Evolutionary conservation across 164 flowering plant genomes (phyloP), one percentile per base, ranked within the genome.

Genomic region (Hamamelis virginiana): DNA sequence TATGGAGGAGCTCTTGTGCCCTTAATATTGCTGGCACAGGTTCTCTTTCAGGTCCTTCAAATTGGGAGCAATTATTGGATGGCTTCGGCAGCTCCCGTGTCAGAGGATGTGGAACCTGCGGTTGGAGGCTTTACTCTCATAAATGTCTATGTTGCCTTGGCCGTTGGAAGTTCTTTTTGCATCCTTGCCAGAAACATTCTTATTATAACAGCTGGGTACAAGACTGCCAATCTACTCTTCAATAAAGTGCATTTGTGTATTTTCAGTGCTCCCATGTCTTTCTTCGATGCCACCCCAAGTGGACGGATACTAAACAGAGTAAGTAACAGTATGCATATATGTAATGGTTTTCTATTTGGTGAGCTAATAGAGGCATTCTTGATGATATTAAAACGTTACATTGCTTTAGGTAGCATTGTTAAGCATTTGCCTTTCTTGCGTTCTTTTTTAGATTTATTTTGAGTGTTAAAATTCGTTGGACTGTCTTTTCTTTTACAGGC

Each of bases 1-100:
- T 88, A 88, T 59, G 80, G 87, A 59, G 98, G 98, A 67, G 86
- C 87, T 65, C 83, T 95, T 57, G 88, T 86, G 41, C 97, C 97
- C 21, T 64, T 89, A 10, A 84, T 89, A 72, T 65, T 95, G 69
- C 66, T 92, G 58, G 72, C 81, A n/a, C 89, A 82, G 57, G 57
- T 82, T 73, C 68, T 85, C 41, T 91, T 89, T 71, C 90, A 88
- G 78, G 2, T 78, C 14, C 91, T 95, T 77, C 93, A 95, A 70
- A 92, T 92, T 66, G 91, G 84, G 55, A 91, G 98, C 82, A 92
- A 95, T 68, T 95, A 90, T 59, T 95, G 99, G 99, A 95, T 95
- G 94, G 94, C 96, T 41, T 89, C 86, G 96, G 97, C 93, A 38
- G 75, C 88, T 73, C 97, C 98, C 0, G 82, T 83, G 9, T 87